A percentile compares a stretch with the other conserved stretches of the same genome.
These are phyloP conservation scores for Calonectria multiphialidica DNA, from an alignment of 2,329 filamentous ascomycete species.

Conservation along the genomic window DNA sequence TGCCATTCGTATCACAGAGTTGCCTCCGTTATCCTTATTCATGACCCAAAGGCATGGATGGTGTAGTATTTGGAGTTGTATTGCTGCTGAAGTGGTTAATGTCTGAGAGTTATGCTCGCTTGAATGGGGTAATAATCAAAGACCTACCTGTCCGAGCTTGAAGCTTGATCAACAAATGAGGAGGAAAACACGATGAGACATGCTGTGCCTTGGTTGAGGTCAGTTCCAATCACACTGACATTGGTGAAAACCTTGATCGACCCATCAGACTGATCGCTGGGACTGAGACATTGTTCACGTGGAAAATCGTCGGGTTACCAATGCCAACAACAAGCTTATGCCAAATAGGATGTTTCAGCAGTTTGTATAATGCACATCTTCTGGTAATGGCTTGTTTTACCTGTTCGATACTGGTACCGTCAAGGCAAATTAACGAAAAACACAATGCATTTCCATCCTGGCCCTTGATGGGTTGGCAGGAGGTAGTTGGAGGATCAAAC, in stretches of 20 bases:
- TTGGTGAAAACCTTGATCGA: not conserved
- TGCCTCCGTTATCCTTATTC: not conserved
- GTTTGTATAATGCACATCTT: not conserved
- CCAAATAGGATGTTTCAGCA: too few relatives aligned
- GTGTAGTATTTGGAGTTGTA: too few relatives aligned
- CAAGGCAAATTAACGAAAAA: not conserved
- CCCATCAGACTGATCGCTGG: not conserved
- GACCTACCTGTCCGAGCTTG: not conserved
- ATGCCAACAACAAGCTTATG: not conserved
- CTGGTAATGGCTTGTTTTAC: not conserved
- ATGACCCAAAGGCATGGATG: not conserved
- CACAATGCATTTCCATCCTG: not conserved
- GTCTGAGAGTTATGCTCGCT: too few relatives aligned
- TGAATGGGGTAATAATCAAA: not conserved
- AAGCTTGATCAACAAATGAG: not conserved
- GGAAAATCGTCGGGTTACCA: not conserved
- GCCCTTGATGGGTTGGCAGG: too few relatives aligned
- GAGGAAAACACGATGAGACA: not conserved
- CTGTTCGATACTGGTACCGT: not conserved
- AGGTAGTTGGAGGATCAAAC: too few relatives aligned
- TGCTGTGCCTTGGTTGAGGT: not conserved
- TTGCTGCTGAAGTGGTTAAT: too few relatives aligned
- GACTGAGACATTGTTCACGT: not conserved
- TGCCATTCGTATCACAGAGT: not conserved
- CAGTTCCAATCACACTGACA: too few relatives aligned